Evolutionary conservation across 495 filamentous ascomycete genomes (phyloP), one percentile per base, ranked within the genome.

Genomic region (Tuber brumale): DNA sequence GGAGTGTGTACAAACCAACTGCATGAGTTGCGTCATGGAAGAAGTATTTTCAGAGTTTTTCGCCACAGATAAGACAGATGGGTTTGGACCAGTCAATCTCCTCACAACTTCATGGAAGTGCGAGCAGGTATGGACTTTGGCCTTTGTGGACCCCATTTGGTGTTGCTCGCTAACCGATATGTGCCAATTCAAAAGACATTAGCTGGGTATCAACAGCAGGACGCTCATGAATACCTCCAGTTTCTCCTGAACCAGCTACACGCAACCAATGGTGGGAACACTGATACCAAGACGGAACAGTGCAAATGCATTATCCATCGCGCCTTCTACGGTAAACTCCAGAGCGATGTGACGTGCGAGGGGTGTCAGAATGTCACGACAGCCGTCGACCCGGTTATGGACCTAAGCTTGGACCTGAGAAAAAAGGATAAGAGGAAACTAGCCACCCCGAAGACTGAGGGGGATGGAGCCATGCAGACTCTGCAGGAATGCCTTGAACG

Each of bases 161-260:
- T 71, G 4, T 70, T 42, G 31, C 45, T 66, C 45, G 16, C 41
- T 37, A 70, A 66, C 57, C 14, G 10, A 37, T 61, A 88, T 73
- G 88, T 86, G 82, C 86, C 86, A 82, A 83, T 84, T 7, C 85
- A 86, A 37, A 85, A 94, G 87, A 89, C 91, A n/a, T 87, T 97
- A 41, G 92, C 93, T 16, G 93, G 93, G n/a, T 94, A 95, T 80
- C 91, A 92, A 76, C 93, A 97, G 84, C 94, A 97, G 85, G 94
- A 97, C 82, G 93, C 94, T 2, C 94, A 97, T 83, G 94, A 97
- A 82, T 97, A 94, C 84, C 93, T 97, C 85, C 92, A 95, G 82
- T 97, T 96, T 82, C 87, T 97, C 7, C 90, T 94, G 48, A 93
- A 97, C 84, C 90, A 93, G 81, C 88, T 97, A 2, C 94, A 97